phyloP scores from a whole-genome alignment of 257 asterid species.

The Solanum bulbocastanum region DNA sequence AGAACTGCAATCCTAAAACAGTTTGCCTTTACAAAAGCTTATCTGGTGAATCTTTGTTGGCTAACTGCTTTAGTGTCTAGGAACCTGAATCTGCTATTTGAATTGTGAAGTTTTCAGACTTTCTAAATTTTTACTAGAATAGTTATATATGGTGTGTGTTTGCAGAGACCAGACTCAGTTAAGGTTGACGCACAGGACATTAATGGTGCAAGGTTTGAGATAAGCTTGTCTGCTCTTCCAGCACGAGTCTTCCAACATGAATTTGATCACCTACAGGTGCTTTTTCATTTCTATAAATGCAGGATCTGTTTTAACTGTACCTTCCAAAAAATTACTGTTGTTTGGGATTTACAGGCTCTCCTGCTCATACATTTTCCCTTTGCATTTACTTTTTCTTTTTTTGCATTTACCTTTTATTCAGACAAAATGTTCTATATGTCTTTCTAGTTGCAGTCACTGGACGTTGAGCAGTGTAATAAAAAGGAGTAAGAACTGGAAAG shows the following conservation, averaged over 20 bases:
- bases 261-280: slow-evolving; percentile 83
- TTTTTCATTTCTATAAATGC: neutral
- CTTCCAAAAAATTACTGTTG: neutral
- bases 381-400: neutral
- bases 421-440: neutral
- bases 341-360: neutral
- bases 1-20: neutral
- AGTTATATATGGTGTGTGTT: neutral
- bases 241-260: slow-evolving; percentile 95
- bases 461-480: neutral
- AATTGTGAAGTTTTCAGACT: neutral
- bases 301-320: neutral
- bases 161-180: slow-evolving; percentile 86
- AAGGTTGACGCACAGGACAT: slow-evolving; percentile 77
- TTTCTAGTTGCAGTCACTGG: neutral
- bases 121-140: neutral
- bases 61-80: neutral
- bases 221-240: slow-evolving; percentile 62
- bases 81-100: neutral
- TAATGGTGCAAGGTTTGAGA: slow-evolving; percentile 52
- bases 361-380: slow-evolving; percentile 57
- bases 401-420: neutral
- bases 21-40: neutral
- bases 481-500: neutral
- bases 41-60: neutral